Conservation (phyloP, 2,329 filamentous ascomycete genomes). For the Fusarium illudens region DNA sequence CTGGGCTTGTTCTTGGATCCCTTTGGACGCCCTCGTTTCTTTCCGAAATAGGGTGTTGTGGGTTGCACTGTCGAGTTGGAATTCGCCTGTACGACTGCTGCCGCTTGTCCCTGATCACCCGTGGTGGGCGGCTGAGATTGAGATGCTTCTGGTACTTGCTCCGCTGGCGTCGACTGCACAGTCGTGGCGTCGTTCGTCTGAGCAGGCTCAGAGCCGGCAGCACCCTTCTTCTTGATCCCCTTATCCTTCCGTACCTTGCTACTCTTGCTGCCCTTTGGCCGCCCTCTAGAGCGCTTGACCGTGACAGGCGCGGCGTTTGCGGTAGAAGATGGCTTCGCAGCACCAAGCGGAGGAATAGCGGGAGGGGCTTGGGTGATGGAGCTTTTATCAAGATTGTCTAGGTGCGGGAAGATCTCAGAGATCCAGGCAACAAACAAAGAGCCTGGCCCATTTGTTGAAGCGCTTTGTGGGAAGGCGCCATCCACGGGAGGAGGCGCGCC, state of each 20-base stretch:
- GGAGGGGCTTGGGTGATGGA: slow-evolving; percentile 35
- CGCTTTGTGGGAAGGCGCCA: slow-evolving; percentile 64
- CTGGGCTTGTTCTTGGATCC: slow-evolving; percentile 57
- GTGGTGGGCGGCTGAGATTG: slow-evolving; percentile 1
- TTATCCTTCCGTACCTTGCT: slow-evolving; percentile 57
- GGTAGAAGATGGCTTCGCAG: slow-evolving; percentile 7
- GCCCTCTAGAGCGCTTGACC: slow-evolving; percentile 58
- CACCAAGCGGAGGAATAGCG: background rate
- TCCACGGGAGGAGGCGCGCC: slow-evolving; percentile 61
- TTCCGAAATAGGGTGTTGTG: slow-evolving; percentile 36
- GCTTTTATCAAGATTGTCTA: slow-evolving; percentile 24
- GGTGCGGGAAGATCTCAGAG: slow-evolving; percentile 67
- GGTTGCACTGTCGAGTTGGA: slow-evolving; percentile 10
- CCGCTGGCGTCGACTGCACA: background rate
- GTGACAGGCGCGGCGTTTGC: slow-evolving; percentile 13
- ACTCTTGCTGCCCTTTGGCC: slow-evolving; percentile 63
- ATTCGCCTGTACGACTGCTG: slow-evolving; percentile 10
- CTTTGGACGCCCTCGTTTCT: slow-evolving; percentile 54
- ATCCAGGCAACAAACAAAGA: slow-evolving; percentile 69
- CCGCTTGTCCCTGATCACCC: slow-evolving; percentile 7
- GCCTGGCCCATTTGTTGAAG: slow-evolving; percentile 64
- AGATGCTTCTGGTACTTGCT: background rate
- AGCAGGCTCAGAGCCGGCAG: slow-evolving; percentile 2
- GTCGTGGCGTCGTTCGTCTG: background rate
- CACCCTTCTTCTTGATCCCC: slow-evolving; percentile 56